Evolutionary conservation across 371 early-diverging fungal genomes (phyloP).

Genomic region (Circinella umbellata): DNA sequence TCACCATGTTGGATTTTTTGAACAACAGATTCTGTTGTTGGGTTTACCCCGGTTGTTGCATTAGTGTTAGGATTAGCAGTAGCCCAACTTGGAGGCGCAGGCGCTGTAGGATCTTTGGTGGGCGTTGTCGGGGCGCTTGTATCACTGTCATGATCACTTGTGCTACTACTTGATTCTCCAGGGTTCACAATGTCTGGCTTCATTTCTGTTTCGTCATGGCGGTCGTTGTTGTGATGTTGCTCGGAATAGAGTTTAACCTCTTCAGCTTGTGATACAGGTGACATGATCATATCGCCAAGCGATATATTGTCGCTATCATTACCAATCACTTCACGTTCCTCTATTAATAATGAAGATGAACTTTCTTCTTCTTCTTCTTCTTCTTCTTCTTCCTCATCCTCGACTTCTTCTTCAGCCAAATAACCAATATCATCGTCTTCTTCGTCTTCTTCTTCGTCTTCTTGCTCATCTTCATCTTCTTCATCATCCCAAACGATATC

Average conservation of each 20-base stretch:
- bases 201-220: conserved; percentile 9
- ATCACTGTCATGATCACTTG: conserved; percentile 25
- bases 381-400: neutral
- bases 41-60: neutral
- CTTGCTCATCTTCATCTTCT: conserved; percentile 21
- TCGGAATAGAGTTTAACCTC: neutral
- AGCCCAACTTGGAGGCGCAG: conserved; percentile 4
- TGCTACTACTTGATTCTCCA: conserved; percentile 6
- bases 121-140: conserved; percentile 25
- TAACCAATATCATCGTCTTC: conserved; percentile 2
- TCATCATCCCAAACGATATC: conserved; percentile 29
- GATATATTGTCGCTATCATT: neutral
- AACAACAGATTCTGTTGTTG: conserved; percentile 7
- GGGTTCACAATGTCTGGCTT: neutral
- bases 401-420: conserved; percentile 9
- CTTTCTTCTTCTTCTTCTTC: conserved; percentile 16
- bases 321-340: too few species aligned
- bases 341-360: neutral
- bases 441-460: conserved; percentile 26
- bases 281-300: neutral
- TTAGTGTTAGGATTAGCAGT: neutral
- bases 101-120: conserved; percentile 19
- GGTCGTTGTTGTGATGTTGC: conserved; percentile 1
- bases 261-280: conserved; percentile 6
- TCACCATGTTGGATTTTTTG: neutral